Percentiles rank a stretch among this genome's conserved stretches.
Evolutionary conservation across 2,329 filamentous ascomycete species (phyloP).

Genomic region (Colletotrichum tropicale): DNA sequence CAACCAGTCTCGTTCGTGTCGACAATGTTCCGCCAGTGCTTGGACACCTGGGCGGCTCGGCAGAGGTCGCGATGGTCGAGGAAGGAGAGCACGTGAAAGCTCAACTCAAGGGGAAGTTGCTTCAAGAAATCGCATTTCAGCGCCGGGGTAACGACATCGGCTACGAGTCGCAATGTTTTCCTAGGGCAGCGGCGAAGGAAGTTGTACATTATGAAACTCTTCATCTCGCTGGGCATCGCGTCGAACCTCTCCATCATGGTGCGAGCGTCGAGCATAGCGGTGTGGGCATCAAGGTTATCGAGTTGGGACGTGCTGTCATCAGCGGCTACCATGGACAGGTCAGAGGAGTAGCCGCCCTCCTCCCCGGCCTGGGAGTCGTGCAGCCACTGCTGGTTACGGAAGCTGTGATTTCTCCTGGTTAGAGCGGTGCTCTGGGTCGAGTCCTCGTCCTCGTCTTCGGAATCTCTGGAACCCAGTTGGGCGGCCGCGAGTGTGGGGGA

Average conservation of each 20-base stretch:
- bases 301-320: slow-evolving; percentile 29
- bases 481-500: slow-evolving; percentile 87
- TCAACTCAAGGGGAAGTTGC: slow-evolving; percentile 83
- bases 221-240: slow-evolving; percentile 87
- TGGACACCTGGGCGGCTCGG: slow-evolving; percentile 90
- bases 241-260: slow-evolving; percentile 90
- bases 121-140: slow-evolving; percentile 92
- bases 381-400: slow-evolving; percentile 30
- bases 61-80: slow-evolving; percentile 87
- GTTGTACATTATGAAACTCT: slow-evolving; percentile 97
- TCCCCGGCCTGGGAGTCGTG: slow-evolving; percentile 48
- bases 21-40: slow-evolving; percentile 88
- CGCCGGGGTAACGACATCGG: slow-evolving; percentile 89
- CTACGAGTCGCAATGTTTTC: slow-evolving; percentile 86
- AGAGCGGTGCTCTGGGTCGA: slow-evolving; percentile 11
- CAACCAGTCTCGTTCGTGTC: slow-evolving; percentile 95
- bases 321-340: slow-evolving; percentile 4
- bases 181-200: slow-evolving; percentile 87
- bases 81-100: slow-evolving; percentile 85
- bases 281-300: slow-evolving; percentile 31
- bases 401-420: slow-evolving; percentile 6
- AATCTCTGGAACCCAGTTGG: slow-evolving; percentile 46
- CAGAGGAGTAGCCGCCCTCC: slow-evolving; percentile 35
- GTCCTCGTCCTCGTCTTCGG: slow-evolving; percentile 49
- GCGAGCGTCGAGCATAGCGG: slow-evolving; percentile 76